Percentiles rank a stretch among this genome's conserved stretches.
These are phyloP conservation scores for Lactarius hatsudake DNA, from an alignment of 768 basidiomycete genomes.

Conservation along the genomic window DNA sequence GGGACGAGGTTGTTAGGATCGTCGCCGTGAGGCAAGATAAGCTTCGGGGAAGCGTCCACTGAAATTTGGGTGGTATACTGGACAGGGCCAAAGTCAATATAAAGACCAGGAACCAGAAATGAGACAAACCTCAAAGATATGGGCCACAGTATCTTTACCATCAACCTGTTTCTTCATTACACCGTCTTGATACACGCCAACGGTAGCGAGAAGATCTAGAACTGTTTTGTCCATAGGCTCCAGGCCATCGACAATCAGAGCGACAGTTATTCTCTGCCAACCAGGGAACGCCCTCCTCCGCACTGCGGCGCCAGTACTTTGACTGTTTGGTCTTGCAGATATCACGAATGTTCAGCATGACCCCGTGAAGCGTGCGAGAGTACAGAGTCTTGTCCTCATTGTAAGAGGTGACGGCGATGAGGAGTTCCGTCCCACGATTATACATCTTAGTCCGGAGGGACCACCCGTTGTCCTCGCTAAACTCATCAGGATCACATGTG, in stretches of 20 bases:
- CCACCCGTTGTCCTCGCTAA: slow-evolving; percentile 75
- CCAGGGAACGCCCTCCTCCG: slow-evolving; percentile 82
- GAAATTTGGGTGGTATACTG: slow-evolving; percentile 97
- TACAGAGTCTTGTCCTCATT: slow-evolving; percentile 93
- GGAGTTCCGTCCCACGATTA: slow-evolving; percentile 85
- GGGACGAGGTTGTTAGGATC: slow-evolving; percentile 92
- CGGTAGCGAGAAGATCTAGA: slow-evolving; percentile 81
- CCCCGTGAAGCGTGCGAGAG: slow-evolving; percentile 87
- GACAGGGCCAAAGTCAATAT: slow-evolving; percentile 15
- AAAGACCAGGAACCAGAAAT: neutral
- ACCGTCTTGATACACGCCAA: slow-evolving; percentile 93
- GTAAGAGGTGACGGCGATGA: slow-evolving; percentile 93
- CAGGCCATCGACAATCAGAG: slow-evolving; percentile 88
- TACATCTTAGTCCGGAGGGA: slow-evolving; percentile 81
- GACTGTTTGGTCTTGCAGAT: slow-evolving; percentile 96
- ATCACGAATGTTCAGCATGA: slow-evolving; percentile 97
- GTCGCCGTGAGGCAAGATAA: slow-evolving; percentile 85
- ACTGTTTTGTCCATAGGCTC: slow-evolving; percentile 96
- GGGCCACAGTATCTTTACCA: slow-evolving; percentile 84
- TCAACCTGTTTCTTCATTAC: slow-evolving; percentile 93
- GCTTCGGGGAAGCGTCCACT: slow-evolving; percentile 84
- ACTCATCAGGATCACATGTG: slow-evolving; percentile 89
- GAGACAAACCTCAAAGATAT: slow-evolving; percentile 81
- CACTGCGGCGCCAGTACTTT: slow-evolving; percentile 82
- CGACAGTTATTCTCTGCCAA: slow-evolving; percentile 91